Conservation (phyloP, 768 basidiomycete species). For the Chiua virens region DNA sequence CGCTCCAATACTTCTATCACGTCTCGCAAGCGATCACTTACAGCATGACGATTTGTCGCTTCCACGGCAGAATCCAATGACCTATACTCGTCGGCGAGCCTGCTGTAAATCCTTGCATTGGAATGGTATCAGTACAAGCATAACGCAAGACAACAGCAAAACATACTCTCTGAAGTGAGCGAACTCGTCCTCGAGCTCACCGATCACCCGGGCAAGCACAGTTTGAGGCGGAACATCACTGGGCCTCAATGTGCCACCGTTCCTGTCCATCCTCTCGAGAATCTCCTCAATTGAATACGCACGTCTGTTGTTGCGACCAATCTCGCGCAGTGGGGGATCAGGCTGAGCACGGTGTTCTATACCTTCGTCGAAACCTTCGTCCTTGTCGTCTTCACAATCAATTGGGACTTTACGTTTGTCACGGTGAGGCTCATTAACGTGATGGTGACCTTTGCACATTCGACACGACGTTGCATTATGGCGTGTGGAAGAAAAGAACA, state of each 20-base stretch:
- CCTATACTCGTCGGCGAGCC: constrained; percentile 92
- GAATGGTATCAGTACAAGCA: constrained; percentile 7
- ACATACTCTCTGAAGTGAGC: constrained; percentile 89
- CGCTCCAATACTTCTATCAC: constrained; percentile 91
- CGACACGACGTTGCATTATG: constrained; percentile 70
- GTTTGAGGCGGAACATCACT: constrained; percentile 78
- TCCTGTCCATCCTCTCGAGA: constrained; percentile 24
- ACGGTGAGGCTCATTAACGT: constrained; percentile 42
- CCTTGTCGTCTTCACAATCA: constrained; percentile 5
- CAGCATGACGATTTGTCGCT: constrained; percentile 76
- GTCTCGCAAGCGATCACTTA: constrained; percentile 86
- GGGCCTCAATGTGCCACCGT: constrained; percentile 21
- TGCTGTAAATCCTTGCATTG: constrained; percentile 75
- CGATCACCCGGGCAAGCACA: constrained; percentile 74
- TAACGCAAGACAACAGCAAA: neutral
- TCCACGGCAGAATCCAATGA: constrained; percentile 83
- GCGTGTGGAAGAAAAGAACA: constrained; percentile 80
- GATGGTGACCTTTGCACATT: constrained; percentile 55
- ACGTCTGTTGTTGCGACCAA: constrained; percentile 4
- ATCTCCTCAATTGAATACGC: constrained; percentile 23
- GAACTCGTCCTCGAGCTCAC: constrained; percentile 94
- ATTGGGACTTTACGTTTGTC: constrained; percentile 6
- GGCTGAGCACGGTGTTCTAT: neutral
- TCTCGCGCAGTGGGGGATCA: constrained; percentile 2
- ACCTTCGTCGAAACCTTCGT: constrained; percentile 18